A percentile compares a stretch with the other conserved stretches of the same genome.
These are phyloP conservation scores for Calvatia gigantea DNA, from an alignment of 768 basidiomycete genomes.

Conservation along the genomic window DNA sequence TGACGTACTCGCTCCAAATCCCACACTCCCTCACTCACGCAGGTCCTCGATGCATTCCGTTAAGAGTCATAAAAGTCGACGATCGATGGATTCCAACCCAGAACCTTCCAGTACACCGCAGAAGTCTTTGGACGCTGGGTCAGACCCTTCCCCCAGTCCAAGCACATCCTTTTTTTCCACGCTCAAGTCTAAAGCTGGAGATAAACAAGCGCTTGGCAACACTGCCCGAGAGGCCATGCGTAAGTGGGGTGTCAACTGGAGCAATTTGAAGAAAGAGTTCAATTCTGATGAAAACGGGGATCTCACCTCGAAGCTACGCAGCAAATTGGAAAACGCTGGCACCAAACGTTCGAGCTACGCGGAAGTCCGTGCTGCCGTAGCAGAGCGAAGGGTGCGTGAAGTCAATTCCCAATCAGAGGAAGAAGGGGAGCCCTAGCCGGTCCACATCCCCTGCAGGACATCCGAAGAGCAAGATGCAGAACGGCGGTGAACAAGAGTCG, in stretches of 20 bases:
- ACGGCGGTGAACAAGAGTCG: slow-evolving; percentile 14
- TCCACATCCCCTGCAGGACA: slow-evolving; percentile 15
- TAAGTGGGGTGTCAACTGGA: slow-evolving; percentile 90
- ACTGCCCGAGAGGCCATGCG: slow-evolving; percentile 87
- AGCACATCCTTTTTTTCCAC: slow-evolving; percentile 67
- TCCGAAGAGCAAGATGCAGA: slow-evolving; percentile 13
- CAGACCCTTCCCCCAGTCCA: slow-evolving; percentile 19
- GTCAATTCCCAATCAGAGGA: slow-evolving; percentile 12
- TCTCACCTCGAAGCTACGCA: slow-evolving; percentile 19
- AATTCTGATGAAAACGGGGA: slow-evolving; percentile 27
- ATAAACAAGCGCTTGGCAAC: slow-evolving; percentile 84
- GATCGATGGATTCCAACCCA: slow-evolving; percentile 18
- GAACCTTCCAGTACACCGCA: slow-evolving; percentile 30
- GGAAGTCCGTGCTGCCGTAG: slow-evolving; percentile 74
- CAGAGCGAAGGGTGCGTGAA: slow-evolving; percentile 51
- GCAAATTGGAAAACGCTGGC: background rate
- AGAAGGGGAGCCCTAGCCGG: slow-evolving; percentile 11
- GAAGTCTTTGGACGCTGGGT: slow-evolving; percentile 28
- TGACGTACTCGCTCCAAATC: background rate
- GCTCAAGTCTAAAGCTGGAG: slow-evolving; percentile 70
- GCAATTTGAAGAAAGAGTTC: slow-evolving; percentile 54
- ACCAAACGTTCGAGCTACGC: slow-evolving; percentile 57
- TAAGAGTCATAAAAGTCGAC: slow-evolving; percentile 29
- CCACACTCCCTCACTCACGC: slow-evolving; percentile 27
- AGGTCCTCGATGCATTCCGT: slow-evolving; percentile 44